A percentile compares a stretch with the other conserved stretches of the same genome.
Evolutionary conservation across 148 eudicot species (phyloP).

Genomic region (Amaranthus cruentus): DNA sequence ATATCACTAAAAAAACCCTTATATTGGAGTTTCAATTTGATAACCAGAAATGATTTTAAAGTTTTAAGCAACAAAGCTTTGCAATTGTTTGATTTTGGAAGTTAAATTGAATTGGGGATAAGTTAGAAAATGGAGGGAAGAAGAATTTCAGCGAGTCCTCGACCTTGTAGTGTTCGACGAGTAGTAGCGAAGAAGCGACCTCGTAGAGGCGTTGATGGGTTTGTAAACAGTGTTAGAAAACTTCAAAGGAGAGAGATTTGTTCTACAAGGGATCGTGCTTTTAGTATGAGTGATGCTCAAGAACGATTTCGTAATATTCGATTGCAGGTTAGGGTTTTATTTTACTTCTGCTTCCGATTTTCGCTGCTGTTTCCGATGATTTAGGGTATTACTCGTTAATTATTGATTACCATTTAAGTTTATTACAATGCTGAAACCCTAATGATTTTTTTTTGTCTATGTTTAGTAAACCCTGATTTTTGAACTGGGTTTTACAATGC

Average conservation of each 20-base stretch:
- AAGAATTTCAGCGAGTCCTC: conserved; percentile 76
- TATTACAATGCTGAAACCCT: background rate
- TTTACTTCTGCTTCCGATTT: too few relatives aligned
- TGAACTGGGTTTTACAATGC: background rate
- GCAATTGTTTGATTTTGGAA: background rate
- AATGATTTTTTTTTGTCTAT: background rate
- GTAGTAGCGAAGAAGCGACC: conserved; percentile 79
- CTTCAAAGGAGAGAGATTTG: conserved; percentile 91
- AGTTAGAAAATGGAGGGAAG: conserved; percentile 65
- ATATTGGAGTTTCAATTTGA: conserved; percentile 1
- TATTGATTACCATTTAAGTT: background rate
- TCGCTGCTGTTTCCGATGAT: background rate
- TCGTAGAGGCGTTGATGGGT: conserved; percentile 63
- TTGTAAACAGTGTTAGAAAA: conserved; percentile 84
- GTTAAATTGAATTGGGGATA: conserved; percentile 2
- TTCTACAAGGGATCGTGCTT: conserved; percentile 72
- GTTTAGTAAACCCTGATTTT: background rate
- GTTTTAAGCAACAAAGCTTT: background rate
- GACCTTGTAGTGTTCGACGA: conserved; percentile 76
- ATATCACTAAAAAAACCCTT: too few relatives aligned
- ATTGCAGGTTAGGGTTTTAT: conserved; percentile 53
- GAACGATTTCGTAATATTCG: conserved; percentile 88
- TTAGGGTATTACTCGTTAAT: background rate
- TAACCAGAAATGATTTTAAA: background rate
- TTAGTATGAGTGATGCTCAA: conserved; percentile 86